Evolutionary conservation across 805 yeast genomes (phyloP), one percentile per base, ranked within the genome.

Genomic region (Myxozyma geophila): DNA sequence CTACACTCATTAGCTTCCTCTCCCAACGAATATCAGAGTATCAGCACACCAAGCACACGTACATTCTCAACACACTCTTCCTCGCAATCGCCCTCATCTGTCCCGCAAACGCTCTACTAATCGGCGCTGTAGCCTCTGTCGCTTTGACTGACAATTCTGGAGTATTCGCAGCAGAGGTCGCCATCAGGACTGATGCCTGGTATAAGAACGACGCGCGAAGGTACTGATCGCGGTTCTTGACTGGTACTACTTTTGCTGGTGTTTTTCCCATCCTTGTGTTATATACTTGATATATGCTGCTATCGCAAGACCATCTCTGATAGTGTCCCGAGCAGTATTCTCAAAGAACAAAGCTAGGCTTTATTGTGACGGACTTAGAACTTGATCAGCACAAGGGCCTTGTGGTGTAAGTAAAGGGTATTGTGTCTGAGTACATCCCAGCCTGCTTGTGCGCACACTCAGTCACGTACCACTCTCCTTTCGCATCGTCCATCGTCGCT

Each of bases 11-110:
- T 21, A 49, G 52, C 19, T 17, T 13, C 17, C 28, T 37, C n/a
- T 33, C 15, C 33, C 39, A 21, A 15, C 51, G 17, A 41, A 6
- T 10, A 43, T 12, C 39, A 19, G 23, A 7, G 12, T 15, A 21
- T 39, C 15, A 39, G n/a, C n/a, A 9, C 13, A 13, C 9, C 15
- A 28, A 28, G 28, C 15, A 58, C 64, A 15, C 47, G 21, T 61
- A 69, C 69, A 69, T n/a, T 48, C 68, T 54, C 13, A 69, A 51
- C n/a, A 69, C 72, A 49, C 60, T 66, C 53, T 69, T 69, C 21
- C 60, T 59, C 7, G 72, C 62, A 13, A 69, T 66, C 3, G 67
- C 58, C 1, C 59, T 50, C 71, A 69, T 67, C 55, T 63, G 67
- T 9, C 59, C 43, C 37, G 64, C 63, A 43, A 56, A 64, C 33